Evolutionary conservation across 495 filamentous ascomycete genomes (phyloP).

Genomic region (Glutinoglossum americanum): DNA sequence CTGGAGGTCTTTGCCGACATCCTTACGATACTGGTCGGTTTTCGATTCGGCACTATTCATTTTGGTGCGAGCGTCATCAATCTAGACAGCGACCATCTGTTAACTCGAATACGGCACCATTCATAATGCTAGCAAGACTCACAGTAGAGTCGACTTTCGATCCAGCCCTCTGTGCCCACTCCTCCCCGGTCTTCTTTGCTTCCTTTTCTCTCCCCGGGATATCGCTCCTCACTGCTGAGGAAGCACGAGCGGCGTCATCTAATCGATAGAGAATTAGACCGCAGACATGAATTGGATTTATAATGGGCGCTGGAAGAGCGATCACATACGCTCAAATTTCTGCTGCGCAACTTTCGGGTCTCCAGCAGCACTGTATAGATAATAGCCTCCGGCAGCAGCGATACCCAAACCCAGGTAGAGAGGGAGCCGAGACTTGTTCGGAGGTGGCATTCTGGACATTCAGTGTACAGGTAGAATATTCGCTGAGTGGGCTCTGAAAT

Average conservation of each 20-base stretch:
- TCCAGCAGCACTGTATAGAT: conserved; percentile 76
- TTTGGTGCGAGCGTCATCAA: conserved; percentile 39
- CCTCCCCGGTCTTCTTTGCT: conserved; percentile 29
- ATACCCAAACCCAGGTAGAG: conserved; percentile 38
- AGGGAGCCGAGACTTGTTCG: conserved; percentile 26
- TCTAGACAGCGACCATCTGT: conserved; percentile 21
- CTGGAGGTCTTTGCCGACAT: conserved; percentile 13
- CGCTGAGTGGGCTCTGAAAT: neutral
- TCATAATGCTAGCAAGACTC: conserved; percentile 9
- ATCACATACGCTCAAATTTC: conserved; percentile 49
- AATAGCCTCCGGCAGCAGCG: conserved; percentile 60
- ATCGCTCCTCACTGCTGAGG: conserved; percentile 41
- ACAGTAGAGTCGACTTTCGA: conserved; percentile 34
- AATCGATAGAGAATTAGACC: conserved; percentile 6
- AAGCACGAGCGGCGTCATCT: conserved; percentile 45
- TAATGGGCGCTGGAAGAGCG: neutral
- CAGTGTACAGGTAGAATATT: neutral
- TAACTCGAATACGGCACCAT: neutral
- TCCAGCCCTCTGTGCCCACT: conserved; percentile 27
- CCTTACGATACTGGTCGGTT: conserved; percentile 18
- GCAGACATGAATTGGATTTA: neutral
- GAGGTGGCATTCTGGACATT: conserved; percentile 1
- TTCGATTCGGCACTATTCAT: conserved; percentile 19
- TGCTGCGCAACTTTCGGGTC: conserved; percentile 62
- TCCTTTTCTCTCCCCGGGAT: conserved; percentile 27